Percentiles rank a stretch among this genome's conserved stretches.
These are phyloP conservation scores for Talaromyces ruber DNA, from an alignment of 495 filamentous ascomycete genomes.

Conservation along the genomic window DNA sequence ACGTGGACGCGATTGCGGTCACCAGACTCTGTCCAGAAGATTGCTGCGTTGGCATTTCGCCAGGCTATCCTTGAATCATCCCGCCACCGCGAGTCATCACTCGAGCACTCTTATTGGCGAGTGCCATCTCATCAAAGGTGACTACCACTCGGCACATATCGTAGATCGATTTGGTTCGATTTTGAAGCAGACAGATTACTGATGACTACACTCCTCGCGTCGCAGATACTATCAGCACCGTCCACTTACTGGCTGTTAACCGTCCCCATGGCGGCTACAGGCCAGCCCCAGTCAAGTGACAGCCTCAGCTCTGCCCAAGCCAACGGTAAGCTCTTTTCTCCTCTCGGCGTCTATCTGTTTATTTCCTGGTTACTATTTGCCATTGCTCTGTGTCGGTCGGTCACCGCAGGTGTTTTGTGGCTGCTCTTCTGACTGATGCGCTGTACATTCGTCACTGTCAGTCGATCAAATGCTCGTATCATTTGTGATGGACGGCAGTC, in stretches of 20 bases:
- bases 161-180: background rate
- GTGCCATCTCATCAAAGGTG: background rate
- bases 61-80: background rate
- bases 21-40: background rate
- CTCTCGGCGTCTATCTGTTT: constrained; percentile 1
- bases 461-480: background rate
- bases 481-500: background rate
- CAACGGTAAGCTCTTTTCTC: background rate
- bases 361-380: background rate
- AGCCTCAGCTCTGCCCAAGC: constrained; percentile 1
- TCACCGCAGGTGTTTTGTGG: background rate
- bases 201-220: background rate
- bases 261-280: background rate
- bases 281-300: constrained; percentile 4
- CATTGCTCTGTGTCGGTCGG: background rate
- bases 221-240: background rate
- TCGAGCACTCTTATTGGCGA: background rate
- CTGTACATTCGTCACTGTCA: background rate
- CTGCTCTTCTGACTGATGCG: constrained; percentile 1
- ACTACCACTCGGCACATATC: background rate
- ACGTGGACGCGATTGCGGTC: constrained; percentile 1
- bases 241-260: background rate
- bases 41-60: constrained; percentile 8
- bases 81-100: background rate
- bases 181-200: background rate